Conservation (phyloP, 1,284 basidiomycete species). For the Irpex sp. region DNA sequence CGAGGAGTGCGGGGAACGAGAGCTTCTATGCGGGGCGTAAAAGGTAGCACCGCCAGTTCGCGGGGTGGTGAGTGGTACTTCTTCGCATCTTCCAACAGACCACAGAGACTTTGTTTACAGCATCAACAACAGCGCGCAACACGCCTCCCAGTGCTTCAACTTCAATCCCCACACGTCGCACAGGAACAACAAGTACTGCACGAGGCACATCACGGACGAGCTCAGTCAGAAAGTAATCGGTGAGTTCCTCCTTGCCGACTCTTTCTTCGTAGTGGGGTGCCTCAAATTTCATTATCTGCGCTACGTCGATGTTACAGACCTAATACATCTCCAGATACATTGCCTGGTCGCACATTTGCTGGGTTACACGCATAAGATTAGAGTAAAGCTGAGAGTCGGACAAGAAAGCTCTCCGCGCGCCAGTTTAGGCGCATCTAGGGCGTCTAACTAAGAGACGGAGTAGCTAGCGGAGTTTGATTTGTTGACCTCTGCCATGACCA, state of each 20-base stretch:
- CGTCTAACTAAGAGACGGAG: slow-evolving; percentile 6
- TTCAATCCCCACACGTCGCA: slow-evolving; percentile 10
- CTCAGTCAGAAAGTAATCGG: not conserved
- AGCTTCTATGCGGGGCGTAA: slow-evolving; percentile 31
- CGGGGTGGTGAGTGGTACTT: slow-evolving; percentile 10
- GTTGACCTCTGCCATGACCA: slow-evolving; percentile 5
- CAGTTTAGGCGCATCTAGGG: slow-evolving; percentile 1
- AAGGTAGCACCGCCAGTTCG: slow-evolving; percentile 4
- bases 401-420: not conserved
- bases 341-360: no score
- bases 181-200: slow-evolving; percentile 5
- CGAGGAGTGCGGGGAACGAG: slow-evolving; percentile 36
- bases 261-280: not conserved
- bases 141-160: slow-evolving; percentile 9
- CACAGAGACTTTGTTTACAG: not conserved
- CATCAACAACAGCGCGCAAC: slow-evolving; percentile 6
- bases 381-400: no score
- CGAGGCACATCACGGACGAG: slow-evolving; percentile 8
- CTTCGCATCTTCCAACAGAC: not conserved
- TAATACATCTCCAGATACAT: not conserved
- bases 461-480: slow-evolving; percentile 11
- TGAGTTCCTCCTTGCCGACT: not conserved
- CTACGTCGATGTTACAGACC: not conserved
- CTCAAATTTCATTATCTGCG: not conserved
- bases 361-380: no score